Base-by-base conservation (phyloP, 495 filamentous ascomycete genomes). In the Podospora tetraspora region DNA sequence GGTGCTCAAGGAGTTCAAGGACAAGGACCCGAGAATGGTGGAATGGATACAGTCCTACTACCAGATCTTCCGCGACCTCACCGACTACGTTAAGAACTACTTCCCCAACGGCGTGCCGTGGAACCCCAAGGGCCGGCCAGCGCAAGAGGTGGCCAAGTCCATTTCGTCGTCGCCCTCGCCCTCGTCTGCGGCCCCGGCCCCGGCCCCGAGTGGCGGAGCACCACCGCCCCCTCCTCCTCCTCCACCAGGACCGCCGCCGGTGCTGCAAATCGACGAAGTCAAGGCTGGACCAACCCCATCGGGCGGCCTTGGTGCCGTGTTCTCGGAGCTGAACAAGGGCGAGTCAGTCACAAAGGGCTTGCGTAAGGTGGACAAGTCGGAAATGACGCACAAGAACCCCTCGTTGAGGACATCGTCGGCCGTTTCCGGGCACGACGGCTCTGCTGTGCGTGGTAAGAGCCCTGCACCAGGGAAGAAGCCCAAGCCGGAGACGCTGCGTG, bases 311-410 rank as follows among this genome's bases (percentile, higher is more conserved):
- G 84, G 86, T 57, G 91, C 93, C 58, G 92, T 99, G 0, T 97
- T 99, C 77, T 88, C 87, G 65, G 88, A 97, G 69, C 84, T 99
- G 69, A 98, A 97, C 78, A 89, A 91, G 72, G 95, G 95, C 64
- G 89, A 91, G 69, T 80, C 84, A 24, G 91, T 99, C 69, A 99
- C 95, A 16, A 87, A 90, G 65, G 88, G 92, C 52, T 85, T 99
- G 19, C 88, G 90, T 64, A 99, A 97, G 82, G 95, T 99, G 29
- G 93, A 97, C 79, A 92, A 89, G 73, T 92, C 89, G 23, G 80
- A 97, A 74, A 97, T 97, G 93, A 98, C 95, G 60, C 95, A 99
- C 83, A 98, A 97, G 83, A 99, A 99, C 80, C 95, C 96, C n/a
- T 86, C 87, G 23, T 84, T 99, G 25, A 89, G 95, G 52, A 87